Base-by-base conservation (phyloP, 1,284 basidiomycete species). In the Sporisorium sorghi region DNA sequence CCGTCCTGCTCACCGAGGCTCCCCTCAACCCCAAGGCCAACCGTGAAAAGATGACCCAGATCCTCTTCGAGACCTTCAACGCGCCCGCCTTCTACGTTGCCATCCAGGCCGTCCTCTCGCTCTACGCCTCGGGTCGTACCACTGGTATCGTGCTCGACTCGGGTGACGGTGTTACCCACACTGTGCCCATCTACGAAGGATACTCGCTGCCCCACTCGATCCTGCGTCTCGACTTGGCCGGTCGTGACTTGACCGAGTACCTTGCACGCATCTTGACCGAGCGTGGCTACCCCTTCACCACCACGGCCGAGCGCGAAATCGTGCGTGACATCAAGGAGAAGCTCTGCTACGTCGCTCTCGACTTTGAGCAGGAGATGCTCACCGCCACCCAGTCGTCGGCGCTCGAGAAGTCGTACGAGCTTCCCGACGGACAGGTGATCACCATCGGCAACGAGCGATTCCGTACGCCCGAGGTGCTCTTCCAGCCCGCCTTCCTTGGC, bases 321-420 rank as follows among this genome's bases (percentile, higher is more conserved):
- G 94, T 97, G 83, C 90, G 94, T 83, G 94, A 97, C 86, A 95
- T 97, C 89, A 97, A 97, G 89, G 94, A 97, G 89, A 96, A 95
- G 88, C 90, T 97, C 53, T 96, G 94, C 88, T 97, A 97, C 87
- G 93, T 97, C 82, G 94, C 94, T 40, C 90, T 96, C 79, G 94
- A 97, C 88, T 97, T 96, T 84, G 93, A 96, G 87, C 92, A 97
- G 87, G 94, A 97, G 88, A 89, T 97, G 81, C 92, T 93, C 87
- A 94, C 92, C 44, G 93, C 94, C 46, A 91, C 92, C 73, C 92
- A 94, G 86, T 94, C 93, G 28, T 94, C 93, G 62, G 91, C 93
- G 49, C 87, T 96, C 63, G 94, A 96, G 88, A 97, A 96, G 90
- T 92, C 89, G 85, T 97, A 97, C 87, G 94, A 97, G 87, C 89